Evolutionary conservation across 2,329 filamentous ascomycete species (phyloP).

Genomic region (Macrophomina phaseolina): DNA sequence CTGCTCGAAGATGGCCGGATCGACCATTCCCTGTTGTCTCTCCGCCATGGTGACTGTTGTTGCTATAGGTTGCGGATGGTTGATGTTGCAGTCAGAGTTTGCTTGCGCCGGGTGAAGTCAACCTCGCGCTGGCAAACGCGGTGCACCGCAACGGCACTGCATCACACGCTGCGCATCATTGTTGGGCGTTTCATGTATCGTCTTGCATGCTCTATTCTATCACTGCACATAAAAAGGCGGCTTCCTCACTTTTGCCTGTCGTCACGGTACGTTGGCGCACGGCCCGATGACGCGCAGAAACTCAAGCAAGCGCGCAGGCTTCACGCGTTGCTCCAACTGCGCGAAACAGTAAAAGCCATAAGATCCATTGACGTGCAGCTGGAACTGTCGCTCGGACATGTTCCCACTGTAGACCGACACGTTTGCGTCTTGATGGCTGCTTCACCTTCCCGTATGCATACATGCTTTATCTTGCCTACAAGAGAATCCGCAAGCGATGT

Average conservation of each 20-base stretch:
- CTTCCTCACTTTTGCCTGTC: background rate
- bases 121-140: conserved; percentile 1
- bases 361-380: no score
- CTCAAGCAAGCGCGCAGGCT: background rate
- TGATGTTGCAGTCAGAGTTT: conserved; percentile 27
- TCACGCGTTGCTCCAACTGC: no score
- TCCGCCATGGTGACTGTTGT: conserved; percentile 35
- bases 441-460: no score
- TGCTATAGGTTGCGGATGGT: conserved; percentile 11
- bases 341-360: no score
- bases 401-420: no score
- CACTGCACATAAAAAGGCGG: background rate
- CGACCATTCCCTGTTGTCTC: conserved; percentile 63
- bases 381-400: no score
- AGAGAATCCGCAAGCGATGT: no score
- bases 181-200: background rate
- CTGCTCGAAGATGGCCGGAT: conserved; percentile 83
- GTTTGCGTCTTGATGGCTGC: background rate
- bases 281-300: background rate
- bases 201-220: background rate
- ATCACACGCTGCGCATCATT: conserved; percentile 1
- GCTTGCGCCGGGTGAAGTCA: conserved; percentile 24
- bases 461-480: no score
- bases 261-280: conserved; percentile 5
- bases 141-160: conserved; percentile 1